These are phyloP conservation scores for Cetradonia linearis DNA, from an alignment of 495 filamentous ascomycete species.

Conservation along the genomic window DNA sequence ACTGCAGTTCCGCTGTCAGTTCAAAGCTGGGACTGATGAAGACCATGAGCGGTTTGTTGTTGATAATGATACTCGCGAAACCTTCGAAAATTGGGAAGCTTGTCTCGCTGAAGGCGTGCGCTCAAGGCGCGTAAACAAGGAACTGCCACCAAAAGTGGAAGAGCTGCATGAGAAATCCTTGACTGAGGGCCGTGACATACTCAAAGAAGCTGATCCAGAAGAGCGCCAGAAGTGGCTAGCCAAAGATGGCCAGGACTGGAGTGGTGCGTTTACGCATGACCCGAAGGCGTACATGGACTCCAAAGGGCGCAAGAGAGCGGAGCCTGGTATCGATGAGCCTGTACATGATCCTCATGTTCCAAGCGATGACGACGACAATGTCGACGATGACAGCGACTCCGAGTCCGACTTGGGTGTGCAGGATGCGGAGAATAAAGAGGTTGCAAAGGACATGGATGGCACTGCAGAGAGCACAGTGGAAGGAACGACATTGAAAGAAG, in stretches of 20 bases:
- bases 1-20: constrained; percentile 63
- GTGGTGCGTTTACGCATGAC: constrained; percentile 68
- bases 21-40: constrained; percentile 83
- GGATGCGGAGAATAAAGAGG: constrained; percentile 31
- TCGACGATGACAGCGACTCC: constrained; percentile 32
- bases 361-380: constrained; percentile 34
- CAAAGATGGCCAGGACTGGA: constrained; percentile 78
- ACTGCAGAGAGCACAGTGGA: constrained; percentile 21
- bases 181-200: constrained; percentile 65
- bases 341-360: constrained; percentile 49
- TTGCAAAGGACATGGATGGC: constrained; percentile 23
- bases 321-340: constrained; percentile 45
- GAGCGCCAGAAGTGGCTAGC: constrained; percentile 71
- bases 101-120: constrained; percentile 79
- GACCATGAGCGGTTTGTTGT: constrained; percentile 74
- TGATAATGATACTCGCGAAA: constrained; percentile 83
- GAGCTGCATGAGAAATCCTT: constrained; percentile 71
- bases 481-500: constrained; percentile 21
- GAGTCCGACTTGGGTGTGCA: constrained; percentile 39
- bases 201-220: constrained; percentile 54
- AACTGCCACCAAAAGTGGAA: constrained; percentile 55
- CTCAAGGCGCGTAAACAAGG: constrained; percentile 49
- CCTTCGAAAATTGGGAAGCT: constrained; percentile 88
- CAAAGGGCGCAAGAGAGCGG: constrained; percentile 41
- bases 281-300: constrained; percentile 45